Evolutionary conservation across 202 grass and related monocot species (phyloP), one percentile per base, ranked within the genome.

Genomic region (Hordeum pubiflorum): DNA sequence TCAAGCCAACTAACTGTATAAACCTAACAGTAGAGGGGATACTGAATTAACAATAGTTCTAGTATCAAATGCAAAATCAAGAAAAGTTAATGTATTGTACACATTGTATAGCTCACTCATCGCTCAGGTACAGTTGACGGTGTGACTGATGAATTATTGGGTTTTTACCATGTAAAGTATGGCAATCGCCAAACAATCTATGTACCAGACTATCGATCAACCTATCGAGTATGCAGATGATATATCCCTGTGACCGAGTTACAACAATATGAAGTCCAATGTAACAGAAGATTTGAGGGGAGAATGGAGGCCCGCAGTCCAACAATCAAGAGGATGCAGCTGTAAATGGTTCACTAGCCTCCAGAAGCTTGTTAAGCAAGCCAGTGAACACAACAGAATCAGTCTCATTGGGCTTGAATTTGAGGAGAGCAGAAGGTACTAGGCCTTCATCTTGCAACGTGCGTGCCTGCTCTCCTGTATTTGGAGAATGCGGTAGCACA

Each of bases 381-480:
- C 92, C 96, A 1, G 89, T 91, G 85, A 90, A 99, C 44, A 79
- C 24, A 40, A 83, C 24, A 0, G 85, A 88, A 85, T 93, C 87
- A 1, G 92, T 96, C 84, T 99, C 92, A 41, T 75, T 63, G 9
- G 96, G 82, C 72, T 77, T 93, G 84, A 99, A 96, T 81, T 88
- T 99, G 64, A 99, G 80, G 5, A 93, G 85, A 4, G 90, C 86
- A 17, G 96, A 93, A 56, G 92, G 92, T 43, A 93, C 90, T 22
- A 99, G 83, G 14, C 86, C 88, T 62, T 96, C 92, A 4, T 93
- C 92, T 85, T 83, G 92, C 9, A 99, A 41, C 1, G 86, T 93
- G 72, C 69, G 80, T 78, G 84, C 22, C 77, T 38, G 87, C 10
- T 80, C 86, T 68, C 92, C 95, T 14, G 64, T 63, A 54, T 82